Evolutionary conservation across 768 basidiomycete genomes (phyloP).

Genomic region (Ramaria sp.): DNA sequence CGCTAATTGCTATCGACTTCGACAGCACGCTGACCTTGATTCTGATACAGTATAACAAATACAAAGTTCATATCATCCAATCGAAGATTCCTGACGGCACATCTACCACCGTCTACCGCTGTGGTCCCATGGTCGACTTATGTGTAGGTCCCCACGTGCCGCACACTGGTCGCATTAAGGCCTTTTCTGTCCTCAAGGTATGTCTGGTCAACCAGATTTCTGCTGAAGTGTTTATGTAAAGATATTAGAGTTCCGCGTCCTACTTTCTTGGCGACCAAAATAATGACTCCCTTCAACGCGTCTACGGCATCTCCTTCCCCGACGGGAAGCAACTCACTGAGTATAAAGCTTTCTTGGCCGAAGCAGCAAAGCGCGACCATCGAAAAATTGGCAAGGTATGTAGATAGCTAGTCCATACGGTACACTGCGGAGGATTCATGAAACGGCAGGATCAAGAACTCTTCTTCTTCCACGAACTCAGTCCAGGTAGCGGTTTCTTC

Average conservation of each 20-base stretch:
- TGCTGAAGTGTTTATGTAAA: too few relatives aligned
- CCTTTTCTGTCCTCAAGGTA: constrained; percentile 94
- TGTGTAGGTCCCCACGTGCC: constrained; percentile 97
- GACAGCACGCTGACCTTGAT: neutral
- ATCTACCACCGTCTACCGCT: constrained; percentile 95
- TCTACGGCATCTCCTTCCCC: constrained; percentile 98
- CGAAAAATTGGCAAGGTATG: constrained; percentile 81
- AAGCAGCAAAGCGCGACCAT: constrained; percentile 98
- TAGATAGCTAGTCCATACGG: neutral
- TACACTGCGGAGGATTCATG: neutral
- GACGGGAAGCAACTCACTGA: constrained; percentile 92
- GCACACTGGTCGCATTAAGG: constrained; percentile 95
- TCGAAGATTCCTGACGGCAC: constrained; percentile 93
- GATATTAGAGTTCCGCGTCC: constrained; percentile 78
- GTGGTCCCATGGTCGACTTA: constrained; percentile 96
- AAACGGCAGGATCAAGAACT: constrained; percentile 76
- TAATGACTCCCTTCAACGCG: constrained; percentile 90
- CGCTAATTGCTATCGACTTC: constrained; percentile 17
- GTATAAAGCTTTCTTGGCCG: constrained; percentile 91
- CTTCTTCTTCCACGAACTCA: constrained; percentile 96
- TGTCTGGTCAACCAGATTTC: neutral
- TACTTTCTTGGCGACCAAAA: constrained; percentile 93
- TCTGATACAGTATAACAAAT: constrained; percentile 83
- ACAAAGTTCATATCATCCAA: constrained; percentile 93
- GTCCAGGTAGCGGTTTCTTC: constrained; percentile 94